phyloP scores from a whole-genome alignment of 352 stramenopile genomes.

The Pythium periplocum region DNA sequence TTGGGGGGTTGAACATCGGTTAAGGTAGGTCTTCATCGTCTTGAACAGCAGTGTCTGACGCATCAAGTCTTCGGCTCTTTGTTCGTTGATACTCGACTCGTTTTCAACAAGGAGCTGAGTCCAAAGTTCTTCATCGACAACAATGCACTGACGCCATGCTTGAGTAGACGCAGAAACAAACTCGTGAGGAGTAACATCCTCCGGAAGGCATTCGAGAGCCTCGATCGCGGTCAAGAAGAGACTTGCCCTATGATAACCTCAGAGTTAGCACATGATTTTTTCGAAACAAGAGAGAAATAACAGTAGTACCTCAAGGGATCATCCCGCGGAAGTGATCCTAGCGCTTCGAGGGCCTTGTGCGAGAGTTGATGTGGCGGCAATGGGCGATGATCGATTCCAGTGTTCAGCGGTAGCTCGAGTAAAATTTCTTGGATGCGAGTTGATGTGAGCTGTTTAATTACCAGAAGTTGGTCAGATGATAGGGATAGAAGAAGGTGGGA shows the following conservation, averaged over 20 bases:
- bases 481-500: not conserved
- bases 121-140: constrained; percentile 58
- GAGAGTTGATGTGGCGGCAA: constrained; percentile 39
- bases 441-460: constrained; percentile 30
- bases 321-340: constrained; percentile 30
- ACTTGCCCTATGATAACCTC: constrained; percentile 30
- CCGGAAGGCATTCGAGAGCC: constrained; percentile 49
- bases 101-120: constrained; percentile 43
- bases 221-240: constrained; percentile 70
- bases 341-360: constrained; percentile 41
- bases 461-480: not conserved
- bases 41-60: constrained; percentile 64
- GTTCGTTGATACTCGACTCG: constrained; percentile 49
- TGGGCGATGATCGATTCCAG: constrained; percentile 30
- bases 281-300: not conserved
- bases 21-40: constrained; percentile 35
- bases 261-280: not conserved
- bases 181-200: constrained; percentile 23
- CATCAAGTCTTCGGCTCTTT: constrained; percentile 59
- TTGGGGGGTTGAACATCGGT: not conserved
- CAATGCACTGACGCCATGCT: constrained; percentile 56
- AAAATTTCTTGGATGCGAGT: constrained; percentile 60
- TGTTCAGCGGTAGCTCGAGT: constrained; percentile 43
- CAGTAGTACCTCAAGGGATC: constrained; percentile 45
- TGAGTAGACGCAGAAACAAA: constrained; percentile 38